Percentiles rank a stretch among this genome's conserved stretches.
phyloP scores from a whole-genome alignment of 768 basidiomycete species.

The Tulasnella sp. region DNA sequence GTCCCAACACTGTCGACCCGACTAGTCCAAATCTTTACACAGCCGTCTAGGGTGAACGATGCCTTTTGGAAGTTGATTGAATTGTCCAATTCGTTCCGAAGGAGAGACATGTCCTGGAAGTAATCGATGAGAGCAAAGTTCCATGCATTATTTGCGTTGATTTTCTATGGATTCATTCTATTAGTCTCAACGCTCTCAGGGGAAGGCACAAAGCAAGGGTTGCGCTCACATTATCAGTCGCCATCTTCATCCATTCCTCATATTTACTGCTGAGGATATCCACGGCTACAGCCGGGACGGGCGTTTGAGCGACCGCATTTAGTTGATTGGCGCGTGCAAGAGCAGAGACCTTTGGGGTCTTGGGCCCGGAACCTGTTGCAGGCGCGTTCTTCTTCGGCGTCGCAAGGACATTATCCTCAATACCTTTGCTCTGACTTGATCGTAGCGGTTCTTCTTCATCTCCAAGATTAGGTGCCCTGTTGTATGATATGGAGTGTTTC shows the following conservation, averaged over 20 bases:
- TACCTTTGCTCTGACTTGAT: constrained; percentile 10
- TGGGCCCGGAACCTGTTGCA: constrained; percentile 8
- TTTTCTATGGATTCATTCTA: constrained; percentile 58
- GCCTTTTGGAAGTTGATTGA: constrained; percentile 99
- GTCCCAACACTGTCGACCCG: constrained; percentile 95
- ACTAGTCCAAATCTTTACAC: constrained; percentile 99
- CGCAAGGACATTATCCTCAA: neutral
- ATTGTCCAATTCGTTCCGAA: constrained; percentile 87
- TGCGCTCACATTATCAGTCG: constrained; percentile 82
- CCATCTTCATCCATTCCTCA: constrained; percentile 99
- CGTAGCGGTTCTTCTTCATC: constrained; percentile 47
- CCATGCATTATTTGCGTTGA: constrained; percentile 96
- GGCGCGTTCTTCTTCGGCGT: neutral
- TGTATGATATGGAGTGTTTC: constrained; percentile 38
- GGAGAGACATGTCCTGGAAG: constrained; percentile 94
- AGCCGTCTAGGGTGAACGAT: constrained; percentile 92
- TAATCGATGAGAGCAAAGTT: constrained; percentile 97
- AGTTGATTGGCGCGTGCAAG: constrained; percentile 18
- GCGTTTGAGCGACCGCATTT: constrained; percentile 17
- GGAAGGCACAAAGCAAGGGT: neutral
- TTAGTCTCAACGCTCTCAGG: neutral
- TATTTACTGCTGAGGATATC: constrained; percentile 89
- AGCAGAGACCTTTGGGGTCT: constrained; percentile 21
- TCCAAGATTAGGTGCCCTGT: constrained; percentile 32
- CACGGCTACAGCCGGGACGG: constrained; percentile 29